These are phyloP conservation scores for Gymnopus androsaceus DNA, from an alignment of 1,284 basidiomycete species.

Conservation along the genomic window DNA sequence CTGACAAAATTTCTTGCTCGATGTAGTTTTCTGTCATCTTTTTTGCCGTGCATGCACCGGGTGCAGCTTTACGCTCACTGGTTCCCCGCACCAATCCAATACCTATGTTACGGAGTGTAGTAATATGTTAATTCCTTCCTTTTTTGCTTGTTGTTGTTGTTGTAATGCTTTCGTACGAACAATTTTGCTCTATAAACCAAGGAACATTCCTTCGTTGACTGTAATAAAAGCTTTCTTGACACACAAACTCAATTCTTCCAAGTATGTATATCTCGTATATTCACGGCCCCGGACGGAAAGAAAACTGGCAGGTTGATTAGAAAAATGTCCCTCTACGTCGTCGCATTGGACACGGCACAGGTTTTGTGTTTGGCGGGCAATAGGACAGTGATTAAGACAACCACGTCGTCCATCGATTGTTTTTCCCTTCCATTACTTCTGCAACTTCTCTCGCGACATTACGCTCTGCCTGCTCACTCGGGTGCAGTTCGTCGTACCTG, in stretches of 20 bases:
- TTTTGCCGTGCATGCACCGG: neutral
- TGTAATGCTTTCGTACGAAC: neutral
- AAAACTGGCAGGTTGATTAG: no score
- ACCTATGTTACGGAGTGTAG: neutral
- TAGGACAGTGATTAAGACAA: no score
- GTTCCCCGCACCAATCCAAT: neutral
- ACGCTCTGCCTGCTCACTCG: slow-evolving; percentile 56
- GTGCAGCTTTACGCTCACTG: neutral
- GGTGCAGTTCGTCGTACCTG: slow-evolving; percentile 61
- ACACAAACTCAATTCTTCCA: no score
- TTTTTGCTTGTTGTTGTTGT: no score
- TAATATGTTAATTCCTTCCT: neutral
- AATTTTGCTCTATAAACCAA: no score
- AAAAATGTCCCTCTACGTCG: no score
- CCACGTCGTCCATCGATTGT: slow-evolving; percentile 51
- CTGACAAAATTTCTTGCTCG: neutral
- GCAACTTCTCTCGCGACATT: slow-evolving; percentile 53
- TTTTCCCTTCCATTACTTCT: slow-evolving; percentile 41
- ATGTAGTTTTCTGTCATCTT: neutral
- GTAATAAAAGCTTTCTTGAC: no score
- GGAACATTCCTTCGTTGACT: no score
- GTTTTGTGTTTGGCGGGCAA: no score
- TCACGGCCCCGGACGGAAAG: no score
- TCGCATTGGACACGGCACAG: no score
- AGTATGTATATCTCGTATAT: no score